Base-by-base conservation (phyloP, 306 rosid species). In the Vigna angularis region DNA sequence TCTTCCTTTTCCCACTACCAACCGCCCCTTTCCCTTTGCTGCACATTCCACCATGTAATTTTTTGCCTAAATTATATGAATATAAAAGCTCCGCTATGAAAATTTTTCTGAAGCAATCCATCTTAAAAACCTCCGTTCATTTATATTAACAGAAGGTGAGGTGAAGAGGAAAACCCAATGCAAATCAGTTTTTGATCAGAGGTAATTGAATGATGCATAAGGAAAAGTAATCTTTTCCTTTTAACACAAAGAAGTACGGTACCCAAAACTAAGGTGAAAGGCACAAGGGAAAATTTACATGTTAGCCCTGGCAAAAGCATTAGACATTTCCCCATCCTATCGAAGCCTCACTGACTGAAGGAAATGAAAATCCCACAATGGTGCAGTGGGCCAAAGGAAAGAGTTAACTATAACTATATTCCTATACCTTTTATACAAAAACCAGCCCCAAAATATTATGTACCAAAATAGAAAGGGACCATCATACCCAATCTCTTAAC, bases 391-490 rank as follows among this genome's bases (percentile, higher is more conserved):
- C 18, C n/a, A 73, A 20, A 72, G 40, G 62, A 38, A 66, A 72
- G 51, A 73, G 65, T 52, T 12, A 64, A 64, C 59, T 45, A 12
- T 12, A 45, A 3, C 50, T 45, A 45, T 12, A 55, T 17, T 64
- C 75, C 75, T 77, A 66, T 81, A 74, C 47, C 59, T 48, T 56
- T 55, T 81, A 74, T 81, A 81, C 80, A 81, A 34, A 81, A 73
- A 64, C 79, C 84, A 57, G 24, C 75, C 80, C 80, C 45, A 81
- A 80, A 48, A 74, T 80, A 67, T 79, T 72, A 73, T 73, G 74
- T 80, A 80, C 74, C 53, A 26, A 55, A 80, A 73, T 65, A 68
- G 22, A 61, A 65, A 50, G 28, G 73, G 79, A 79, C 63, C 34
- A 50, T 36, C 20, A 80, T 30, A 72, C 13, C 45, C 74, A 72